A percentile compares a stretch with the other conserved stretches of the same genome.
These are phyloP conservation scores for Talaromyces sp. DNA, from an alignment of 2,329 filamentous ascomycete species.

Conservation along the genomic window DNA sequence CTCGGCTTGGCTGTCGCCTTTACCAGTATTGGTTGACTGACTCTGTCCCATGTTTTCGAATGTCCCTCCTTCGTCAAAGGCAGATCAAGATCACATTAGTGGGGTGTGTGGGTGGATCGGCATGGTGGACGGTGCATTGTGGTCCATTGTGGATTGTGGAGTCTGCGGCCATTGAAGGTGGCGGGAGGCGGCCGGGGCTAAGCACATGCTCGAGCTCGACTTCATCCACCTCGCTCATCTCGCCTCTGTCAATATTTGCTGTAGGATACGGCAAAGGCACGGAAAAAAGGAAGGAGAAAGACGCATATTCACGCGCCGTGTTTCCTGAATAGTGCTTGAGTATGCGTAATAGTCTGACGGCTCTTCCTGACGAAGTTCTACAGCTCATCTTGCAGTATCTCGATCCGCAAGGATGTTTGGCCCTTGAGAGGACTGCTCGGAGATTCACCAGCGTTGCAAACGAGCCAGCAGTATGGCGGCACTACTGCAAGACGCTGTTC, in stretches of 20 bases:
- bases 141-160: not conserved
- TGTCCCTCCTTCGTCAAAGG: not conserved
- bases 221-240: not conserved
- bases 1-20: conserved; percentile 16
- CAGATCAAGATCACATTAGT: not conserved
- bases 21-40: conserved; percentile 32
- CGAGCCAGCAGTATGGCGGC: conserved; percentile 73
- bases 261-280: not conserved
- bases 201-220: not conserved
- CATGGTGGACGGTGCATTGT: not conserved
- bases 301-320: not conserved
- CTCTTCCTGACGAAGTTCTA: conserved; percentile 78
- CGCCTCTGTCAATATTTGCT: not conserved
- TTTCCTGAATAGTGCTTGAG: not conserved
- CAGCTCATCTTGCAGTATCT: conserved; percentile 68
- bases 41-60: conserved; percentile 37
- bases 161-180: not conserved
- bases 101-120: not conserved
- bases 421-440: conserved; percentile 56
- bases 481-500: conserved; percentile 66
- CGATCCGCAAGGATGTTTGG: conserved; percentile 45
- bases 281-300: not conserved
- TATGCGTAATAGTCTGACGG: conserved; percentile 4
- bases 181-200: not conserved
- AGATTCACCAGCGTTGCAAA: conserved; percentile 62